A percentile compares a stretch with the other conserved stretches of the same genome.
Conservation (phyloP, 2,329 filamentous ascomycete genomes). For the Tolypocladium album region DNA sequence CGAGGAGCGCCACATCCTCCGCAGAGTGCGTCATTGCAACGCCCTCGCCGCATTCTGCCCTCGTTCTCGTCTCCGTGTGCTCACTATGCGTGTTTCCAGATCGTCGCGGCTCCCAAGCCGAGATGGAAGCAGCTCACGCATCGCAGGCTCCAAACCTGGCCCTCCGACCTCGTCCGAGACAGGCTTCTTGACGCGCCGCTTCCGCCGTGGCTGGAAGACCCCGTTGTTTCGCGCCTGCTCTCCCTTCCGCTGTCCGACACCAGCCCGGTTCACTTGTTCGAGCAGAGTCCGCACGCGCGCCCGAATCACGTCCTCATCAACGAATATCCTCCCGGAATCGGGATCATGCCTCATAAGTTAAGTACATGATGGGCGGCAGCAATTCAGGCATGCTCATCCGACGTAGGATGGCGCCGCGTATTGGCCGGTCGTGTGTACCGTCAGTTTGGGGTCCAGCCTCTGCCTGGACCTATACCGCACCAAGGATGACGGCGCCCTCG, state of each 20-base stretch:
- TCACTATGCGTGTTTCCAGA: conserved; percentile 22
- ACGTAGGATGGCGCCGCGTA: conserved; percentile 71
- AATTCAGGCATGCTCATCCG: conserved; percentile 19
- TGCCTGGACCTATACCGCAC: conserved; percentile 68
- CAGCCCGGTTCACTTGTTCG: conserved; percentile 34
- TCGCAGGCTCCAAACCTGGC: conserved; percentile 83
- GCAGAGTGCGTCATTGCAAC: conserved; percentile 45
- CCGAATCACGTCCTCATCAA: conserved; percentile 94
- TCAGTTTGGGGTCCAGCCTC: conserved; percentile 69
- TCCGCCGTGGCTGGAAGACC: conserved; percentile 62
- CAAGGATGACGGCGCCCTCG: conserved; percentile 48
- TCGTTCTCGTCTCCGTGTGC: neutral
- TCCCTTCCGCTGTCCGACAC: conserved; percentile 31
- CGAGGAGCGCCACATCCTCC: conserved; percentile 61
- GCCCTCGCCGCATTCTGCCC: conserved; percentile 7
- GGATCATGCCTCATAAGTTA: conserved; percentile 91
- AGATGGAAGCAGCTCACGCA: conserved; percentile 84
- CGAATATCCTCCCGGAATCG: conserved; percentile 76
- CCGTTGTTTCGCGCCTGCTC: conserved; percentile 52
- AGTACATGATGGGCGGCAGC: conserved; percentile 14
- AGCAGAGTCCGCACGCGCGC: conserved; percentile 56
- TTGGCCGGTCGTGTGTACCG: conserved; percentile 77
- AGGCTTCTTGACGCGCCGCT: conserved; percentile 65
- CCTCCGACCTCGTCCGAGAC: conserved; percentile 69
- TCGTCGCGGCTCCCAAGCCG: conserved; percentile 55